A percentile compares a stretch with the other conserved stretches of the same genome.
Evolutionary conservation across 225 moss, liverwort and hornwort genomes (phyloP).

Genomic region (Takakia lepidozioides): DNA sequence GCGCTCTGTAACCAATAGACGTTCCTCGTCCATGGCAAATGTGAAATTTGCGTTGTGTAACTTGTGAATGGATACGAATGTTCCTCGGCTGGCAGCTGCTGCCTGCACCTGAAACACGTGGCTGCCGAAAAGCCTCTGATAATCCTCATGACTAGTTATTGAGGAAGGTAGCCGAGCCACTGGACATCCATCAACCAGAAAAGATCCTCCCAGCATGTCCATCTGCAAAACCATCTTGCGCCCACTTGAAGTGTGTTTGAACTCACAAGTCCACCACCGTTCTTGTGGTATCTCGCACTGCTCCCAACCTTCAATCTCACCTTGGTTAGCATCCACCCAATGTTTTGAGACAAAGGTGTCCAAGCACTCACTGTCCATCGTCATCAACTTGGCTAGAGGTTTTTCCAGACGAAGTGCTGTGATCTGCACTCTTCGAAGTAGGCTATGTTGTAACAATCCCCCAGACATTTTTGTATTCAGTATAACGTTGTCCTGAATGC

Average conservation of each 20-base stretch:
- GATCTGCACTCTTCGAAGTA: slow-evolving; percentile 15
- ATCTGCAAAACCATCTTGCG: slow-evolving; percentile 11
- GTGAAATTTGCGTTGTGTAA: slow-evolving; percentile 9
- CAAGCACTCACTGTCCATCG: not conserved
- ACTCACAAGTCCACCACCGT: slow-evolving; percentile 15
- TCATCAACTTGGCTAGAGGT: not conserved
- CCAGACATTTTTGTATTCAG: not conserved
- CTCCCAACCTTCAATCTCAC: no score
- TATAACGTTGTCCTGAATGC: slow-evolving; percentile 7
- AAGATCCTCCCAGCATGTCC: slow-evolving; percentile 13
- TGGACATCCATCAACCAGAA: slow-evolving; percentile 17
- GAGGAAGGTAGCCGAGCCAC: slow-evolving; percentile 14
- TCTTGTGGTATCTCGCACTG: not conserved
- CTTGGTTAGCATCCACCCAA: no score
- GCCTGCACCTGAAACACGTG: slow-evolving; percentile 27
- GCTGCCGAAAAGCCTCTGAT: slow-evolving; percentile 8
- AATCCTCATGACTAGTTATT: slow-evolving; percentile 13
- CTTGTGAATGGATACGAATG: slow-evolving; percentile 5
- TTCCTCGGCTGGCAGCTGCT: not conserved
- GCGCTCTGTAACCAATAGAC: slow-evolving; percentile 16
- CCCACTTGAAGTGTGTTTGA: not conserved
- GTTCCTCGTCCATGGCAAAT: slow-evolving; percentile 4
- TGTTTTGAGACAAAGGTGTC: slow-evolving; percentile 5
- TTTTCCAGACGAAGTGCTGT: slow-evolving; percentile 10
- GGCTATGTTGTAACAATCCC: not conserved